These are phyloP conservation scores for Boletus calvinii DNA, from an alignment of 1,284 basidiomycete species.

Conservation along the genomic window DNA sequence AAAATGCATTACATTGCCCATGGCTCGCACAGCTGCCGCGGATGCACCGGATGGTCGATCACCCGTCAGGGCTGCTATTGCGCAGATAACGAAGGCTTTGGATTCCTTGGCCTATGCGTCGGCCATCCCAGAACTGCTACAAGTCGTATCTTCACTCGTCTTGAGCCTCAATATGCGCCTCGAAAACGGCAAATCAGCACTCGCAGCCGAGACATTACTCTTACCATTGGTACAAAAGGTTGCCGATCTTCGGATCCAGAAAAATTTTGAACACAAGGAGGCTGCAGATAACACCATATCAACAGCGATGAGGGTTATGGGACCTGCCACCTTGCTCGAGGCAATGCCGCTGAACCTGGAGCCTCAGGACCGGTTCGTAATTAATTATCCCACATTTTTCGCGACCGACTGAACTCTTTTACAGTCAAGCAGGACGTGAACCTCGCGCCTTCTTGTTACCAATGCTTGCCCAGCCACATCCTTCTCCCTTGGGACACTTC, in stretches of 20 bases:
- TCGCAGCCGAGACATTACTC: conserved; percentile 74
- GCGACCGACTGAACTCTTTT: conserved; percentile 10
- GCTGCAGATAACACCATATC: conserved; percentile 81
- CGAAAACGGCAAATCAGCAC: conserved; percentile 41
- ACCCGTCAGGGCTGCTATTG: conserved; percentile 61
- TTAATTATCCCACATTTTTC: conserved; percentile 11
- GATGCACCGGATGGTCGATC: conserved; percentile 46
- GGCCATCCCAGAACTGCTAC: conserved; percentile 71
- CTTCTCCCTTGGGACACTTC: conserved; percentile 83
- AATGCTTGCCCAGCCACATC: conserved; percentile 81
- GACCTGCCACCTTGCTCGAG: conserved; percentile 78
- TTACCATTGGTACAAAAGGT: conserved; percentile 74
- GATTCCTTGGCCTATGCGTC: conserved; percentile 68
- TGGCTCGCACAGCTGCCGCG: conserved; percentile 52
- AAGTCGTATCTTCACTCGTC: conserved; percentile 58
- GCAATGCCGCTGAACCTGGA: conserved; percentile 87
- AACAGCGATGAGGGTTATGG: conserved; percentile 82
- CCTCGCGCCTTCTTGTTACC: conserved; percentile 92
- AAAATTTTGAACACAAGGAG: conserved; percentile 90
- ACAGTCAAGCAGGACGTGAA: conserved; percentile 59
- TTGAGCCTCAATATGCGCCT: conserved; percentile 41
- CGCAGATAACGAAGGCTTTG: conserved; percentile 63
- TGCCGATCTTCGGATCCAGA: conserved; percentile 74
- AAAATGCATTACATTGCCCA: conserved; percentile 66
- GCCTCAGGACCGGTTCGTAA: conserved; percentile 66